phyloP scores from a whole-genome alignment of 805 yeast species.

The Cyberlindnera mycetangii region DNA sequence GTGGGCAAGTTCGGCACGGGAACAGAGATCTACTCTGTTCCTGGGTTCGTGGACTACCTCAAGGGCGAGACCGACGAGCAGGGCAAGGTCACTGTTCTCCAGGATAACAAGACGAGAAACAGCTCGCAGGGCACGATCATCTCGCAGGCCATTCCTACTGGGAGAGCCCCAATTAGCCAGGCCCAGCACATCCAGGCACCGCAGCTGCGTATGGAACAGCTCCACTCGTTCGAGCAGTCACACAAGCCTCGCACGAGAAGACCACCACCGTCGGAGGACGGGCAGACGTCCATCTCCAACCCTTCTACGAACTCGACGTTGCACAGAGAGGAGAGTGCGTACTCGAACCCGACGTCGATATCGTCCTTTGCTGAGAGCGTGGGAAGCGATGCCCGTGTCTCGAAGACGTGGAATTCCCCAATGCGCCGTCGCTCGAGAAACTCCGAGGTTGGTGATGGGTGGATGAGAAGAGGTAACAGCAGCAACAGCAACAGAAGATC shows the following conservation, averaged over 20 bases:
- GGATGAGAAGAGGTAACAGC: slow-evolving; percentile 18
- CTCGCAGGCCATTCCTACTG: slow-evolving; percentile 1
- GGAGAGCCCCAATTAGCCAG: slow-evolving; percentile 2
- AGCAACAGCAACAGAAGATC: slow-evolving; percentile 21
- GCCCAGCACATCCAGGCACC: slow-evolving; percentile 4
- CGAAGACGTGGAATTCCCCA: slow-evolving; percentile 32
- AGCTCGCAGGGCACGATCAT: slow-evolving; percentile 6
- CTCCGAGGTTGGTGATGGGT: slow-evolving; percentile 17
- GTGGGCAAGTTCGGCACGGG: slow-evolving; percentile 63
- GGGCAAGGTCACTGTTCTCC: slow-evolving; percentile 3
- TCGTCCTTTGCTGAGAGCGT: slow-evolving; percentile 28
- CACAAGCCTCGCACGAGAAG: slow-evolving; percentile 21
- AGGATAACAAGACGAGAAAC: slow-evolving; percentile 24
- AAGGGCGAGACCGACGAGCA: slow-evolving; percentile 38
- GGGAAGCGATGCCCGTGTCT: slow-evolving; percentile 21
- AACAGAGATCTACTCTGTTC: slow-evolving; percentile 51
- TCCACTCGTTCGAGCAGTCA: slow-evolving; percentile 13
- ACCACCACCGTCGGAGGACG: slow-evolving; percentile 32
- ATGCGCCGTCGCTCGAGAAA: slow-evolving; percentile 28
- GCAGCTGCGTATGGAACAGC: slow-evolving; percentile 9
- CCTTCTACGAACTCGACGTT: slow-evolving; percentile 25
- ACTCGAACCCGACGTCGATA: slow-evolving; percentile 30
- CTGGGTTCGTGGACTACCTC: slow-evolving; percentile 60
- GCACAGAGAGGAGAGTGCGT: slow-evolving; percentile 24
- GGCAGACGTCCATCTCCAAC: slow-evolving; percentile 28